A percentile compares a stretch with the other conserved stretches of the same genome.
These are phyloP conservation scores for Areca catechu DNA, from an alignment of 176 grass and related monocot genomes.

Conservation along the genomic window DNA sequence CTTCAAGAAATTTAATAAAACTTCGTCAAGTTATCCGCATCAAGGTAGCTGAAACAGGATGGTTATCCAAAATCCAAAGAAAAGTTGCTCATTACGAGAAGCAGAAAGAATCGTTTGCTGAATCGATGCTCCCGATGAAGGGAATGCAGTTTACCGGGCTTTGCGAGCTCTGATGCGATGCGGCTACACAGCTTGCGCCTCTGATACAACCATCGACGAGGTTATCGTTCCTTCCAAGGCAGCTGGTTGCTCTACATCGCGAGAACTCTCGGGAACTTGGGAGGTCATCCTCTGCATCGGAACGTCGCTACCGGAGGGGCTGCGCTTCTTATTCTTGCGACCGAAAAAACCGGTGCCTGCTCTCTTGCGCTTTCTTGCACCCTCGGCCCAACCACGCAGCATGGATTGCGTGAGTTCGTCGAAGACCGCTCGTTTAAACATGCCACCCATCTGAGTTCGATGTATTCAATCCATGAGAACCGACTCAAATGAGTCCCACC, in stretches of 20 bases:
- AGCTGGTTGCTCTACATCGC: not conserved
- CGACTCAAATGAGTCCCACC: not conserved
- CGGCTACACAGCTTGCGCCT: no score
- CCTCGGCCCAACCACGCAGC: not conserved
- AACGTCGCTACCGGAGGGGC: not conserved
- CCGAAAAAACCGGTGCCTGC: not conserved
- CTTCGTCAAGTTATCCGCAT: no score
- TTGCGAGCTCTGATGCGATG: no score
- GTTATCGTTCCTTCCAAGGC: not conserved
- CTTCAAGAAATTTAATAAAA: no score
- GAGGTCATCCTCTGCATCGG: constrained; percentile 3
- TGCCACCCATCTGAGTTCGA: constrained; percentile 9
- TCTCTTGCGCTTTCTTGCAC: no score
- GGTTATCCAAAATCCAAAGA: no score
- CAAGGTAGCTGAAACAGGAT: no score
- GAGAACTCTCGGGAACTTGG: not conserved
- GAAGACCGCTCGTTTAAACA: constrained; percentile 9
- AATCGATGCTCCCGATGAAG: no score
- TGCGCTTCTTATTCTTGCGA: not conserved
- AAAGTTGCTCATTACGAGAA: no score
- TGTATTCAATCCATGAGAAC: not conserved
- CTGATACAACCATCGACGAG: no score
- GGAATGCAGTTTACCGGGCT: no score
- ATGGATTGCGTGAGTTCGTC: not conserved
- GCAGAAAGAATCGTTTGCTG: no score